phyloP scores from a whole-genome alignment of 805 yeast genomes.

The Yarrowia sp. region DNA sequence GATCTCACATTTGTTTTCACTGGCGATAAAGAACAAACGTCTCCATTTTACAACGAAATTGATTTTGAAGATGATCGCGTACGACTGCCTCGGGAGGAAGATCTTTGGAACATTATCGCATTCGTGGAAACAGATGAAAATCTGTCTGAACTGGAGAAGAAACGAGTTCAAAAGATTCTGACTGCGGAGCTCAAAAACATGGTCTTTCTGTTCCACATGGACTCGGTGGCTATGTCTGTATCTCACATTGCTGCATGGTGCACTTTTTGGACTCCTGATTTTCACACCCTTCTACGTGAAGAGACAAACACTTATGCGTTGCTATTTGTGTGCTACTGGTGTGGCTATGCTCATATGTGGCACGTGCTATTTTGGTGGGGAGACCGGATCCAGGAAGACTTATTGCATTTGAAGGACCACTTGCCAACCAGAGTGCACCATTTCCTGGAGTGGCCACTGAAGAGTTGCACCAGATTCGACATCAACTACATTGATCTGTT shows the following conservation, averaged over 20 bases:
- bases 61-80: not conserved
- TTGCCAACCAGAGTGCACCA: not conserved
- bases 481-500: not conserved
- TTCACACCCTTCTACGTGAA: not conserved
- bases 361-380: conserved; percentile 4
- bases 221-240: not conserved
- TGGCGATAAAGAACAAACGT: not conserved
- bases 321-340: not conserved
- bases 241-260: not conserved
- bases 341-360: conserved; percentile 9
- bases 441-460: not conserved
- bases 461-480: not conserved
- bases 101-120: not conserved
- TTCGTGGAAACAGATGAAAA: not conserved
- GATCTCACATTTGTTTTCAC: not conserved
- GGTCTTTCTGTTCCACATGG: not conserved
- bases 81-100: not conserved
- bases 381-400: not conserved
- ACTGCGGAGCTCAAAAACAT: not conserved
- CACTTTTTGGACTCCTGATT: not conserved
- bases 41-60: not conserved
- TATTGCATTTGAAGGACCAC: not conserved
- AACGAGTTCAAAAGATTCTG: not conserved
- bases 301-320: not conserved
- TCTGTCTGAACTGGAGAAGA: not conserved